phyloP scores from a whole-genome alignment of 345 rosid genomes.

The Eucalyptus globulus region DNA sequence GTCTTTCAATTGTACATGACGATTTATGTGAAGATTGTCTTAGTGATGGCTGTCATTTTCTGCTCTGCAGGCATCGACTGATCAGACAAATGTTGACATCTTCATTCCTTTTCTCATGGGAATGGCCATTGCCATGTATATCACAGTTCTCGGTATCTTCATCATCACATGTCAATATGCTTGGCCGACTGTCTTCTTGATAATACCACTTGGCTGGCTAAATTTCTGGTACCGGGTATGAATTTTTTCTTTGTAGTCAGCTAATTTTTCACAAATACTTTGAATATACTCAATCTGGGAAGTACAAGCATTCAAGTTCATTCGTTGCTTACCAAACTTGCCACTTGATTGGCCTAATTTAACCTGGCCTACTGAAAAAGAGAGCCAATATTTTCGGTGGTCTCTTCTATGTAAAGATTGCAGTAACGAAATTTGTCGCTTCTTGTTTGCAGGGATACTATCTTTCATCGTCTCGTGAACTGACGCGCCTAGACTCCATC shows the following conservation, averaged over 20 bases:
- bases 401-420: not conserved
- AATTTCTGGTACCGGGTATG: slow-evolving; percentile 91
- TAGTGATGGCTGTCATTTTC: not conserved
- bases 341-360: not conserved
- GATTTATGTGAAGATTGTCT: not conserved
- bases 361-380: not conserved
- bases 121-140: slow-evolving; percentile 47
- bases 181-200: slow-evolving; percentile 80
- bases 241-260: not conserved
- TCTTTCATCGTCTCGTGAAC: slow-evolving; percentile 76
- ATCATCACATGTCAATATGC: slow-evolving; percentile 85
- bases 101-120: slow-evolving; percentile 59
- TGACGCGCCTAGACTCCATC: slow-evolving; percentile 89
- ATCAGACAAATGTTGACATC: slow-evolving; percentile 74
- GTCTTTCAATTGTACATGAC: not conserved
- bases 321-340: not conserved
- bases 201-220: slow-evolving; percentile 84
- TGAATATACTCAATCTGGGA: not conserved
- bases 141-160: slow-evolving; percentile 67
- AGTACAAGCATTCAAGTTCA: not conserved
- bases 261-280: not conserved
- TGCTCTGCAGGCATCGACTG: slow-evolving; percentile 64
- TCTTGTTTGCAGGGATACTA: slow-evolving; percentile 46
- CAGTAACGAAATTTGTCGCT: not conserved
- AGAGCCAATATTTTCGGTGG: not conserved